Evolutionary conservation across 1,284 basidiomycete species (phyloP).

Genomic region (Rhodofomes roseus): DNA sequence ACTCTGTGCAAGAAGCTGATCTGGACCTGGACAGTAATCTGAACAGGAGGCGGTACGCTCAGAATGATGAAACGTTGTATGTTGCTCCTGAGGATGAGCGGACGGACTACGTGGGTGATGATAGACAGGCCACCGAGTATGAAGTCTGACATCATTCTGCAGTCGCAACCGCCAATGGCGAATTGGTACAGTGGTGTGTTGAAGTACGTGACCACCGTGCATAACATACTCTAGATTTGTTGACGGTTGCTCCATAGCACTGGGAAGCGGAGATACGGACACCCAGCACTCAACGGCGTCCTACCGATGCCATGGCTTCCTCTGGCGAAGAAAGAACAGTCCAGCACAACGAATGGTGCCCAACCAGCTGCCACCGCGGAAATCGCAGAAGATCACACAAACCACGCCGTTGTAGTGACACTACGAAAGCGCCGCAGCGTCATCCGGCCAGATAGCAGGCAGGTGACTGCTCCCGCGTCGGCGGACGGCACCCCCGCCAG

Average conservation of each 20-base stretch:
- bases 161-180: constrained; percentile 94
- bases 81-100: constrained; percentile 88
- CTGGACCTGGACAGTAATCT: constrained; percentile 60
- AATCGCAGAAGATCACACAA: constrained; percentile 34
- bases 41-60: constrained; percentile 80
- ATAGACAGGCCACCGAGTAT: constrained; percentile 2
- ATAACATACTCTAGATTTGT: not conserved
- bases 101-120: constrained; percentile 78
- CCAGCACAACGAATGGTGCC: constrained; percentile 11
- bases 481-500: not conserved
- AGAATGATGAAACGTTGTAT: constrained; percentile 93
- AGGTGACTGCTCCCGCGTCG: constrained; percentile 12
- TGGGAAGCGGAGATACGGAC: constrained; percentile 84
- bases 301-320: constrained; percentile 92
- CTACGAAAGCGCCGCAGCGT: constrained; percentile 64
- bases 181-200: constrained; percentile 89
- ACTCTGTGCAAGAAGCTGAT: constrained; percentile 1
- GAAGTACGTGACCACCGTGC: constrained; percentile 51
- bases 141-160: not conserved
- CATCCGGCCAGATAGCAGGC: constrained; percentile 24
- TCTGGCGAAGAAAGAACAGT: constrained; percentile 50
- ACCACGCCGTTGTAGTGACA: constrained; percentile 71
- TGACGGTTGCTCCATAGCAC: constrained; percentile 46
- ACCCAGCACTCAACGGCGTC: constrained; percentile 85
- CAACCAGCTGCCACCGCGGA: constrained; percentile 10